A percentile compares a stretch with the other conserved stretches of the same genome.
Conservation (phyloP, 352 stramenopile genomes). For the Paralagenidium karlingii region DNA sequence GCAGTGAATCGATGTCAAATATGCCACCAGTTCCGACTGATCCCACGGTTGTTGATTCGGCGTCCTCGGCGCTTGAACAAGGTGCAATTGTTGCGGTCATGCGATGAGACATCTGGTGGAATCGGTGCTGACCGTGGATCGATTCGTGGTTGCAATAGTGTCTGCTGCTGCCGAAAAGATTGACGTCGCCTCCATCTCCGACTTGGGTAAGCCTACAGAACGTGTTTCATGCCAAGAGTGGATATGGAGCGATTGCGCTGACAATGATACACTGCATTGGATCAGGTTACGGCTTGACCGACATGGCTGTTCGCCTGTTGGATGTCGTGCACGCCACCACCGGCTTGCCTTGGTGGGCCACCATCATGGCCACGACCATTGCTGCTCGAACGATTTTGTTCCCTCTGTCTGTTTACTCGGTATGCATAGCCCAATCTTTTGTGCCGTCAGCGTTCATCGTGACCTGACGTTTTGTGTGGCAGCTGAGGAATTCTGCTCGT, state of each 20-base stretch:
- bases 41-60: no score
- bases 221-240: no score
- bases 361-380: constrained; percentile 74
- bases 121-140: no score
- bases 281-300: constrained; percentile 55
- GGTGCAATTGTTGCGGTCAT: no score
- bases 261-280: constrained; percentile 1
- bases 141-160: no score
- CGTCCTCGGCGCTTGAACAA: no score
- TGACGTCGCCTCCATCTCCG: constrained; percentile 36
- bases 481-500: constrained; percentile 77
- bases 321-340: constrained; percentile 67
- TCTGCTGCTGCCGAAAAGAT: constrained; percentile 23
- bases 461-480: neutral
- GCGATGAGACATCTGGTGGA: no score
- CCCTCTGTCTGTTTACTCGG: constrained; percentile 66
- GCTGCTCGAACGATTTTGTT: constrained; percentile 57
- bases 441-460: neutral
- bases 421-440: constrained; percentile 12
- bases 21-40: no score
- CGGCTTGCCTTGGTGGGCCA: constrained; percentile 80
- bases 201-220: no score
- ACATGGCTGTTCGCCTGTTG: constrained; percentile 60
- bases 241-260: no score
- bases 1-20: no score